Evolutionary conservation across 208 protist genomes (phyloP).

Genomic region (Leishmania arabica): DNA sequence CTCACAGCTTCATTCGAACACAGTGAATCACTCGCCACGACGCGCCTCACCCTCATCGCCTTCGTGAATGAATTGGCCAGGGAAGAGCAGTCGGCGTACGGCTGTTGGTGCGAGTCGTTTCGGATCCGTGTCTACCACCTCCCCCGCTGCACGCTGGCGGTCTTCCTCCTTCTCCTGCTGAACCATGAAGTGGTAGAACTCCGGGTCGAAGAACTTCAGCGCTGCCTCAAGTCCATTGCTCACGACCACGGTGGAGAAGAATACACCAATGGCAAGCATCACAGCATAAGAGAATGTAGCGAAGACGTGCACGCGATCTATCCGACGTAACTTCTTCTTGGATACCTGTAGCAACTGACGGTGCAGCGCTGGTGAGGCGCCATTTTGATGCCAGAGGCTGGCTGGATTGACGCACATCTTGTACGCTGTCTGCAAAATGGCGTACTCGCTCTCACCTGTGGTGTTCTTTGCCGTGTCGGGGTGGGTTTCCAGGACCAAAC

Average conservation of each 20-base stretch:
- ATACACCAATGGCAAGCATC: conserved; percentile 48
- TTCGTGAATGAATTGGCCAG: conserved; percentile 73
- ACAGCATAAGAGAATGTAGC: conserved; percentile 63
- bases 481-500: conserved; percentile 75
- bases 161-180: conserved; percentile 74
- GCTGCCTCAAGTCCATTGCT: conserved; percentile 50
- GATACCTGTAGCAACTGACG: conserved; percentile 37
- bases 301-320: conserved; percentile 54
- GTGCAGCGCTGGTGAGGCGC: conserved; percentile 62
- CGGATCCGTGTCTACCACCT: conserved; percentile 70
- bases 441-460: conserved; percentile 49
- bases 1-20: neutral
- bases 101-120: conserved; percentile 77
- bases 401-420: conserved; percentile 59
- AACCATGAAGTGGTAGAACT: conserved; percentile 81
- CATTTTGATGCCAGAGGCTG: conserved; percentile 85
- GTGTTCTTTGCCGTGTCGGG: conserved; percentile 57
- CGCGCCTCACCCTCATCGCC: conserved; percentile 6
- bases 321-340: conserved; percentile 26
- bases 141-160: conserved; percentile 42
- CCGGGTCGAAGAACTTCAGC: conserved; percentile 72
- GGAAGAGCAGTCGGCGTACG: conserved; percentile 65
- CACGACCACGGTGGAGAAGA: conserved; percentile 67
- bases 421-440: conserved; percentile 72
- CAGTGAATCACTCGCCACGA: neutral